Evolutionary conservation across 371 early-diverging fungal species (phyloP), one percentile per base, ranked within the genome.

Genomic region (Zychaea mexicana): DNA sequence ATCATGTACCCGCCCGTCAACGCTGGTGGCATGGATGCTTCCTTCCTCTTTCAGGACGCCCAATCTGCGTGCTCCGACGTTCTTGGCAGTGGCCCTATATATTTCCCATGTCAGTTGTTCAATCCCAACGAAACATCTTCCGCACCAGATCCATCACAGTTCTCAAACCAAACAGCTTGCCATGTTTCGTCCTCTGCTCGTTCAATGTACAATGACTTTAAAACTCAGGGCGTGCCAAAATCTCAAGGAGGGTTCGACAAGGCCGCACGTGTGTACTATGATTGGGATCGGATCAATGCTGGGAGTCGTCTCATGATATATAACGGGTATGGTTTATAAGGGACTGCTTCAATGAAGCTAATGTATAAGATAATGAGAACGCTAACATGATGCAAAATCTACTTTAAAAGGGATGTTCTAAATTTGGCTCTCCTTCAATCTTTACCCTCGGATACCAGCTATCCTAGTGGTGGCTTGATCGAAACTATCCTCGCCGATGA

Each of bases 101-200:
- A 88, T 57, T 92, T 92, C 69, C 93, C 93, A 12, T 93, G 93
- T 60, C 83, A 84, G 26, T 65, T 86, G 24, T 76, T 80, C 28
- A 79, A 77, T 66, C 77, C 85, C 31, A 83, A 82, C 64, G 64
- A 67, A 36, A 76, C 85, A 5, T 68, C 68, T 15, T n/a, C n/a
- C n/a, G 27, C 67, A n/a, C 80, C 84, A 22, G 79, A 79, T 67
- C 82, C 83, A 19, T 64, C 73, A 53, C 73, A 78, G 55, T 87
- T 81, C 49, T 62, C 79, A 15, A 84, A 84, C 60, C 70, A 74
- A 59, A 82, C 83, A 33, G 79, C 79, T 26, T 93, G 93, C 69
- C 93, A 93, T 74, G 67, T 81, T 30, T 69, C 80, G 3, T 62
- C 76, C 0, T 62, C 65, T 17, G 79, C 83, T 15, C 76, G 78